phyloP scores from a whole-genome alignment of 345 rosid species.

The Hibiscus mutabilis region DNA sequence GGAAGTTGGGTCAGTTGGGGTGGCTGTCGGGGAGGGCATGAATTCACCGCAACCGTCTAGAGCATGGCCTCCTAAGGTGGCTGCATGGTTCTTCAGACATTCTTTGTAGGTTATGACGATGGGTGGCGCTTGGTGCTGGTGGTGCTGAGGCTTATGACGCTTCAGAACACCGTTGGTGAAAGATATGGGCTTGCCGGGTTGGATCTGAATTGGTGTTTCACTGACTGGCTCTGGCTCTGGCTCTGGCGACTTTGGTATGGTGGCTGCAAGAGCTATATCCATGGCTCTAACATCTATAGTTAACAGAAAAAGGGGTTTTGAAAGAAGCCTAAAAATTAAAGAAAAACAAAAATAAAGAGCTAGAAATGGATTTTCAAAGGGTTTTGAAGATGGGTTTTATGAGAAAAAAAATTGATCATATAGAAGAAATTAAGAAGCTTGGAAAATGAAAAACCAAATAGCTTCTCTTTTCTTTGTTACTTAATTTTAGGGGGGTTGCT shows the following conservation, averaged over 20 bases:
- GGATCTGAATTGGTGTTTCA: slow-evolving; percentile 51
- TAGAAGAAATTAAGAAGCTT: slow-evolving; percentile 12
- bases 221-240: slow-evolving; percentile 38
- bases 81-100: slow-evolving; percentile 79
- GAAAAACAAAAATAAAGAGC: background rate
- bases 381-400: background rate
- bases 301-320: background rate
- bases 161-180: slow-evolving; percentile 66
- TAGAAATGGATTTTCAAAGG: background rate
- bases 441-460: background rate
- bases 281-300: slow-evolving; percentile 47
- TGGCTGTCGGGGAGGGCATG: slow-evolving; percentile 53
- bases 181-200: slow-evolving; percentile 38
- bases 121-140: slow-evolving; percentile 22
- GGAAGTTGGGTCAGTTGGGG: slow-evolving; percentile 53
- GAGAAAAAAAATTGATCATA: background rate
- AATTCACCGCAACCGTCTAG: slow-evolving; percentile 82
- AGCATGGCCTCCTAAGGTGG: slow-evolving; percentile 60
- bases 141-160: slow-evolving; percentile 32
- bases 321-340: background rate
- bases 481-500: background rate
- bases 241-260: slow-evolving; percentile 18
- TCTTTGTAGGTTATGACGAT: slow-evolving; percentile 39
- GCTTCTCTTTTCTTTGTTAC: background rate
- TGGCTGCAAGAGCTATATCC: slow-evolving; percentile 47